phyloP scores from a whole-genome alignment of 2,329 filamentous ascomycete species.

The Orbilia quercus region DNA sequence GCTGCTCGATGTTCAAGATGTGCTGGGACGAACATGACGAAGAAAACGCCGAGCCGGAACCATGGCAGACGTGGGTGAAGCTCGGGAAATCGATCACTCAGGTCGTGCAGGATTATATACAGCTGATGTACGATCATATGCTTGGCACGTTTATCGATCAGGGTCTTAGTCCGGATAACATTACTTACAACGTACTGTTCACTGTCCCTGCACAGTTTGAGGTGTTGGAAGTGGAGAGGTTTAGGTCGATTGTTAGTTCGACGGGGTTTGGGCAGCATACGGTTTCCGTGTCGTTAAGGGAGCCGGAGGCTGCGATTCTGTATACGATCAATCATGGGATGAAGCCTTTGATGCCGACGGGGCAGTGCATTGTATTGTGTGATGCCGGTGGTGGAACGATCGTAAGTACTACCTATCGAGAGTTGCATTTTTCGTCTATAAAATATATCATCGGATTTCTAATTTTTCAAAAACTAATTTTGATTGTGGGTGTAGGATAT shows the following conservation, averaged over 20 bases:
- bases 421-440: no score
- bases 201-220: constrained; percentile 16
- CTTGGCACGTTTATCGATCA: constrained; percentile 2
- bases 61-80: constrained; percentile 7
- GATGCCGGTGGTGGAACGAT: constrained; percentile 13
- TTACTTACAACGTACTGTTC: constrained; percentile 14
- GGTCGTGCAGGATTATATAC: constrained; percentile 8
- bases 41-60: constrained; percentile 4
- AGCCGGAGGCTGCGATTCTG: constrained; percentile 18
- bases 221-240: constrained; percentile 12
- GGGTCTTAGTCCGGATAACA: constrained; percentile 11
- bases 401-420: constrained; percentile 2
- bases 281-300: constrained; percentile 1
- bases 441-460: no score
- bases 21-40: constrained; percentile 12
- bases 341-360: constrained; percentile 7
- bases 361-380: constrained; percentile 13
- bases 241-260: constrained; percentile 3
- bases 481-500: constrained; percentile 5
- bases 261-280: constrained; percentile 10
- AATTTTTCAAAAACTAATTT: neutral
- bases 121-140: constrained; percentile 14
- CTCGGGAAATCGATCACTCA: neutral
- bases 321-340: constrained; percentile 18
- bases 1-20: constrained; percentile 21